Evolutionary conservation across 441 rosid genomes (phyloP).

Genomic region (Gossypium schwendimanii): DNA sequence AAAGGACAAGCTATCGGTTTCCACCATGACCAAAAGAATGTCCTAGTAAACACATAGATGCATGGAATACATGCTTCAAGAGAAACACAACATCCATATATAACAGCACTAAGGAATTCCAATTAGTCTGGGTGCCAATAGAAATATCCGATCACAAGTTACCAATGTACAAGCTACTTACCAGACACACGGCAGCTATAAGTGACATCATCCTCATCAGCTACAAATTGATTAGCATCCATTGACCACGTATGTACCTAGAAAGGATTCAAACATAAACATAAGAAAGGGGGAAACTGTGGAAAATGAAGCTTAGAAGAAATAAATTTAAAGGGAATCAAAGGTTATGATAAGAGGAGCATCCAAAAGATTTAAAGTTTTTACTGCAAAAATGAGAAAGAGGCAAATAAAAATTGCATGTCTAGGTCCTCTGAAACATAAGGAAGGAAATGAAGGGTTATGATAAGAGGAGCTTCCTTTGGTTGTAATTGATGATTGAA

Average conservation of each 20-base stretch:
- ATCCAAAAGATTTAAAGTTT: neutral
- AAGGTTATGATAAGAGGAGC: neutral
- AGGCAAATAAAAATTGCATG: neutral
- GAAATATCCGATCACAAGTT: neutral
- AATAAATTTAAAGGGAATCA: neutral
- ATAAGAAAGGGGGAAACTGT: slow-evolving; percentile 11
- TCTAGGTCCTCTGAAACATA: neutral
- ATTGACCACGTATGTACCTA: slow-evolving; percentile 78
- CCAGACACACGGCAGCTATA: slow-evolving; percentile 94
- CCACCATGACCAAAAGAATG: neutral
- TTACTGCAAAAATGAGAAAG: neutral
- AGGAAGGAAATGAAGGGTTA: neutral
- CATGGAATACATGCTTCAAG: neutral
- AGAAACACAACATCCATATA: neutral
- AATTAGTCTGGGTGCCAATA: neutral
- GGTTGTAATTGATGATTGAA: neutral
- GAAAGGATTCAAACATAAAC: slow-evolving; percentile 17
- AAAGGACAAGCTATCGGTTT: neutral
- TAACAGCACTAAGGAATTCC: slow-evolving; percentile 13
- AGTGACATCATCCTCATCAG: slow-evolving; percentile 88
- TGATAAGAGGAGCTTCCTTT: neutral
- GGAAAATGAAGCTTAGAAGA: slow-evolving; percentile 1
- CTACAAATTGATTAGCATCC: slow-evolving; percentile 88
- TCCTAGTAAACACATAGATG: neutral
- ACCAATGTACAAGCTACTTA: slow-evolving; percentile 28